phyloP scores from a whole-genome alignment of 805 yeast species.

The Peterozyma toletana region DNA sequence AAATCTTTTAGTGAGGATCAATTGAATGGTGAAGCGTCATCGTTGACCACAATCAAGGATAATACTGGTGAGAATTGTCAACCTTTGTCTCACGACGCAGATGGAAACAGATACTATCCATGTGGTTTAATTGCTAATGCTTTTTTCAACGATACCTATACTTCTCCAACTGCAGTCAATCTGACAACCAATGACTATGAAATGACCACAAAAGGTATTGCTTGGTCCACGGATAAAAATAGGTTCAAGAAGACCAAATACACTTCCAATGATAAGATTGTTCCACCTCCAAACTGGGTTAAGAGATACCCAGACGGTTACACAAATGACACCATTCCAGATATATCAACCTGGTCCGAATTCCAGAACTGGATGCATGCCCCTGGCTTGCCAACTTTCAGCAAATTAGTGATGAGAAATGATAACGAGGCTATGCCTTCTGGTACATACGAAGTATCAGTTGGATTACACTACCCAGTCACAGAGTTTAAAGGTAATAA shows the following conservation, averaged over 20 bases:
- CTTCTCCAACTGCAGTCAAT: slow-evolving; percentile 38
- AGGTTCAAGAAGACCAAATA: slow-evolving; percentile 62
- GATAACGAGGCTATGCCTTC: slow-evolving; percentile 42
- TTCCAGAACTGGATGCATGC: slow-evolving; percentile 87
- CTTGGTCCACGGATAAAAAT: slow-evolving; percentile 65
- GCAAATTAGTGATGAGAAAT: slow-evolving; percentile 60
- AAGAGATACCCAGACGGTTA: slow-evolving; percentile 69
- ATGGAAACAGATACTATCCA: slow-evolving; percentile 58
- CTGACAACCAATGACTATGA: slow-evolving; percentile 33
- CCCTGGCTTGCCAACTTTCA: slow-evolving; percentile 62
- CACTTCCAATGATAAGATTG: slow-evolving; percentile 52
- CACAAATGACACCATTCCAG: slow-evolving; percentile 62
- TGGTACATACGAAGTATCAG: slow-evolving; percentile 57
- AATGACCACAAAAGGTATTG: slow-evolving; percentile 48
- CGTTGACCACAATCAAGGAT: slow-evolving; percentile 41
- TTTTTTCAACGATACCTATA: slow-evolving; percentile 68
- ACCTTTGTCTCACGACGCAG: slow-evolving; percentile 46
- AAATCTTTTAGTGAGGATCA: slow-evolving; percentile 77
- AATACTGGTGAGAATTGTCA: slow-evolving; percentile 53
- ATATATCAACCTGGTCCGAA: slow-evolving; percentile 57
- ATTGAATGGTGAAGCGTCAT: slow-evolving; percentile 66
- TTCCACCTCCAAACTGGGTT: slow-evolving; percentile 75
- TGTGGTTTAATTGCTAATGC: slow-evolving; percentile 84
- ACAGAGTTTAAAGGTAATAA: slow-evolving; percentile 61
- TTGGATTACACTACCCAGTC: slow-evolving; percentile 79